Evolutionary conservation across 163 green algal genomes (phyloP).

Genomic region (Scenedesmus sp.): DNA sequence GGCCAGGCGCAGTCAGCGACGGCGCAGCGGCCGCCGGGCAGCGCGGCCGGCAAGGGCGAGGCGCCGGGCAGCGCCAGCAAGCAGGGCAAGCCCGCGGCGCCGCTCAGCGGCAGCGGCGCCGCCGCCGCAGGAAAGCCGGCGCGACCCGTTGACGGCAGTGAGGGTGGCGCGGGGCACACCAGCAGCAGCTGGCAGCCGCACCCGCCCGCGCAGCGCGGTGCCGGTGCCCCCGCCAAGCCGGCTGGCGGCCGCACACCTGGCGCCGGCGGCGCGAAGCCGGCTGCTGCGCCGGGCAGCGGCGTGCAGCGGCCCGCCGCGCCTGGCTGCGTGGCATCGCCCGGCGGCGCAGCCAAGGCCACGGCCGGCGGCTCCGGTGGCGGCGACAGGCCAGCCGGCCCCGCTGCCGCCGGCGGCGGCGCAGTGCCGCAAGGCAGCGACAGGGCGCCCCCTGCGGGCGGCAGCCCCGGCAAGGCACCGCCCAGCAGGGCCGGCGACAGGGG

Average conservation of each 20-base stretch:
- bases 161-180: neutral
- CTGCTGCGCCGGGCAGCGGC: neutral
- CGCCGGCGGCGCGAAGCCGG: neutral
- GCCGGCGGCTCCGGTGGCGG: neutral
- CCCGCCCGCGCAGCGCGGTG: no score
- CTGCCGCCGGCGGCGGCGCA: neutral
- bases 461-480: neutral
- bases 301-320: no score
- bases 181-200: slow-evolving; percentile 16
- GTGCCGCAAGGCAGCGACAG: neutral
- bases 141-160: neutral
- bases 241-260: neutral
- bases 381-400: neutral
- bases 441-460: neutral
- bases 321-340: neutral
- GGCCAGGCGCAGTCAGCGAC: neutral
- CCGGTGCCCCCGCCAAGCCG: neutral
- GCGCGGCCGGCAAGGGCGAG: neutral
- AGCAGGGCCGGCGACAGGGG: slow-evolving; percentile 3
- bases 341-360: neutral
- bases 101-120: neutral
- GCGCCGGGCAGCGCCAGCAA: no score
- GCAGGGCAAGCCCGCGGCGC: neutral
- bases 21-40: neutral
- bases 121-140: neutral